phyloP scores from a whole-genome alignment of 2,329 filamentous ascomycete species.

The Exutisphaerella laricina region DNA sequence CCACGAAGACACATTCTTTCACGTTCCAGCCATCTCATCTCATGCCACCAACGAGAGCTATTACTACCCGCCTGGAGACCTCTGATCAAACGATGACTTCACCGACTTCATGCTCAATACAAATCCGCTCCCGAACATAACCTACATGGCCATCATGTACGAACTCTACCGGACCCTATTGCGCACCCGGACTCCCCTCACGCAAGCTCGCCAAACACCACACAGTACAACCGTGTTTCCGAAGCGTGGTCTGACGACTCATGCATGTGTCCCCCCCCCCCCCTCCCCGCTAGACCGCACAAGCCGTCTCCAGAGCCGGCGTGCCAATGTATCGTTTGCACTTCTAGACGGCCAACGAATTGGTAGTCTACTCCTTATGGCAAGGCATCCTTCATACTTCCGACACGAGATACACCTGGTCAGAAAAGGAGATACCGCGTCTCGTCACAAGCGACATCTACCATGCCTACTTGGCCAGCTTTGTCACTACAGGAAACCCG shows the following conservation, averaged over 20 bases:
- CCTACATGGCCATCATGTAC: slow-evolving; percentile 52
- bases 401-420: slow-evolving; percentile 16
- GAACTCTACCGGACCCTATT: slow-evolving; percentile 57
- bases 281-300: slow-evolving; percentile 57
- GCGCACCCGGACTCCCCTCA: slow-evolving; percentile 39
- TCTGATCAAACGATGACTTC: slow-evolving; percentile 49
- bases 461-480: slow-evolving; percentile 34
- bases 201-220: slow-evolving; percentile 27
- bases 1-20: slow-evolving; percentile 45
- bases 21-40: slow-evolving; percentile 60
- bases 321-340: slow-evolving; percentile 13
- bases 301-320: slow-evolving; percentile 30
- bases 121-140: slow-evolving; percentile 51
- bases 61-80: slow-evolving; percentile 52
- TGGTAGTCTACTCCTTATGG: slow-evolving; percentile 9
- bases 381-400: slow-evolving; percentile 15
- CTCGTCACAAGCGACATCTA: slow-evolving; percentile 24
- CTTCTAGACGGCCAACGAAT: slow-evolving; percentile 12
- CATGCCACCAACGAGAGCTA: slow-evolving; percentile 68
- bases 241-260: slow-evolving; percentile 61
- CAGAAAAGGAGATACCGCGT: slow-evolving; percentile 9
- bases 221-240: slow-evolving; percentile 53
- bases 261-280: slow-evolving; percentile 58
- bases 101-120: slow-evolving; percentile 55
- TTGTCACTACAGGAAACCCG: slow-evolving; percentile 33